Base-by-base conservation (phyloP, 257 asterid species). In the Verbena officinalis region DNA sequence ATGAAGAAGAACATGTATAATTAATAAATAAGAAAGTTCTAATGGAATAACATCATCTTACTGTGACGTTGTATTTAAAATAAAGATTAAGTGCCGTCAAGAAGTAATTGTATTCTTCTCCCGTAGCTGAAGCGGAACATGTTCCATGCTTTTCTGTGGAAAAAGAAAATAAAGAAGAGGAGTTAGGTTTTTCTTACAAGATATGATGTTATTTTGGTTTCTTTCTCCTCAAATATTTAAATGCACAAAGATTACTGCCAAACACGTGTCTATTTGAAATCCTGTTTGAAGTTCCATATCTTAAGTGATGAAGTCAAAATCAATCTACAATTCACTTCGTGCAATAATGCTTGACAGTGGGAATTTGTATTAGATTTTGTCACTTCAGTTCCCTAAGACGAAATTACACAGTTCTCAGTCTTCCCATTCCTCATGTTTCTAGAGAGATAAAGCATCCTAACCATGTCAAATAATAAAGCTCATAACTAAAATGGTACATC, bases 91-190 rank as follows among this genome's bases (percentile, higher is more conserved):
- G 91, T 13, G 85, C 49, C 11, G 81, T 90, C 79, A 82, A 51
- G 66, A 94, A 94, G 80, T 86, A 94, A 22, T 36, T 79, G 76
- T 88, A 86, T 74, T 94, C 99, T 60, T 90, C 95, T 65, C 82
- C 83, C 23, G 84, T 68, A 64, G 83, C 89, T 53, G 93, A 61
- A 68, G 84, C 79, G 31, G 87, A 71, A 74, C 97, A 94, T 36
- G 99, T 94, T 78, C 99, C 99, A 62, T 94, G 97, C 60, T 90
- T 94, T 80, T 94, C 99, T 90, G 82, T 60, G 70, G 34, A 51
- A 61, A 61, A 74, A 42, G 27, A 17, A 63, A 62, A 59, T 17
- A 16, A 60, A 68, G 57, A 59, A 64, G 34, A 72, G 17, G 62
- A 57, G 49, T 74, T 60, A 78, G 72, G 45, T 24, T 40, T 44